These are phyloP conservation scores for Astrephomene gubernaculifera DNA, from an alignment of 139 green algal genomes.

Conservation along the genomic window DNA sequence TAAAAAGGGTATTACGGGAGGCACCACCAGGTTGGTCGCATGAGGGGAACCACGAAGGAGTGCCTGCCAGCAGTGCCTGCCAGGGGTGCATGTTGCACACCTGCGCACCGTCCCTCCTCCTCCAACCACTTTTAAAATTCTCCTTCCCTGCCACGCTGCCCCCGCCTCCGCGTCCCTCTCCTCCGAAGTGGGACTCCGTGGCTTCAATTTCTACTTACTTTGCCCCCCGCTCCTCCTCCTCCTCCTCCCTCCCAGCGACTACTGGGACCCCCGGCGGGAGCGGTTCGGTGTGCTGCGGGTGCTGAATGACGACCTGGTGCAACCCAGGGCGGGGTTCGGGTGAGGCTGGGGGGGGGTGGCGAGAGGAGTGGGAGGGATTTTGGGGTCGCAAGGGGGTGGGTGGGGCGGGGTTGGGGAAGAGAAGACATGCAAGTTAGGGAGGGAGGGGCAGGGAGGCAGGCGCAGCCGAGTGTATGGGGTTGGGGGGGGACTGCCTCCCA, in stretches of 20 bases:
- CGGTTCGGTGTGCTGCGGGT: conserved; percentile 80
- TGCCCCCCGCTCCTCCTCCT: background rate
- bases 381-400: too few species aligned
- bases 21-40: too few species aligned
- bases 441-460: too few species aligned
- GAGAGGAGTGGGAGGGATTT: background rate
- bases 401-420: too few species aligned
- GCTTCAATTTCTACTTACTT: background rate
- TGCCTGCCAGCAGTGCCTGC: background rate
- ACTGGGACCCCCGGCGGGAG: conserved; percentile 50
- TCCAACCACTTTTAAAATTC: background rate
- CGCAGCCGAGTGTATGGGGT: background rate
- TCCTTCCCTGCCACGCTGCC: background rate
- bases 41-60: too few species aligned
- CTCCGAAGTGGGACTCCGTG: background rate
- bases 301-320: conserved; percentile 86
- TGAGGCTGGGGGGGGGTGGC: conserved; percentile 18
- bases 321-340: conserved; percentile 75
- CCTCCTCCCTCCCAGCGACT: conserved; percentile 3
- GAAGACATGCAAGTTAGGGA: too few species aligned
- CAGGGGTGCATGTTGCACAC: background rate
- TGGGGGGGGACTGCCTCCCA: background rate
- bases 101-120: background rate
- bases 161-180: background rate
- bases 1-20: background rate